Base-by-base conservation (phyloP, 352 stramenopile species). In the Phytophthora lateralis region DNA sequence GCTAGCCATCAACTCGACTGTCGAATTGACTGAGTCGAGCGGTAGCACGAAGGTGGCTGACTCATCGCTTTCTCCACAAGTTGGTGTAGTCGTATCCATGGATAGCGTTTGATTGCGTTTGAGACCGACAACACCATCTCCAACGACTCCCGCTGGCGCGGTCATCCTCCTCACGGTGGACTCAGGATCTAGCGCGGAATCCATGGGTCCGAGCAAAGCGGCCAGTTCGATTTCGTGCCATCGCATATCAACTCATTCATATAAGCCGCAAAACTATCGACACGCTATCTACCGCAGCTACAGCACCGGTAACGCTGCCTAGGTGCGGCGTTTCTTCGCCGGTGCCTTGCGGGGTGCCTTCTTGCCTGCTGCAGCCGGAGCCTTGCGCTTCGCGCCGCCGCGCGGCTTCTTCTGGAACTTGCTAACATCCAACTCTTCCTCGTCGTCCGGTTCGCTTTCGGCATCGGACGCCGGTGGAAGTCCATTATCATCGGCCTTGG, bases 401-500 rank as follows among this genome's bases (percentile, higher is more conserved):
- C 82, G 73, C 7, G 66, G 12, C 37, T 95, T 95, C 69, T 89
- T 93, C 57, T 93, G 84, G 58, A 95, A 95, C 66, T 90, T 86
- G 58, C 74, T 89, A 48, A 93, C 67, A 44, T 95, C 85, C 20
- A 85, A 58, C 29, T 92, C 78, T 4, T 79, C 76, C 29, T 88
- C 76, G 10, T 72, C 78, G 2, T 90, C 80, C 2, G 72, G 59
- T 12, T 93, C 87, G 52, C 82, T 90, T 51, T 93, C 84, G 4
- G 82, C 84, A 52, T 93, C 84, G 0, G 84, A 93, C 17, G 78
- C 57, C 26, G 73, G 70, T 14, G 73, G 66, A 15, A 93, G 48
- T 0, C 77, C 85, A 53, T 67, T 68, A 8, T 90, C 78, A 4
- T 87, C 79, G 0, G 77, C 74, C 37, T 69, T 63, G 2, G 52